A percentile compares a stretch with the other conserved stretches of the same genome.
phyloP scores from a whole-genome alignment of 2,329 filamentous ascomycete species.

The Scedosporium apiospermum region DNA sequence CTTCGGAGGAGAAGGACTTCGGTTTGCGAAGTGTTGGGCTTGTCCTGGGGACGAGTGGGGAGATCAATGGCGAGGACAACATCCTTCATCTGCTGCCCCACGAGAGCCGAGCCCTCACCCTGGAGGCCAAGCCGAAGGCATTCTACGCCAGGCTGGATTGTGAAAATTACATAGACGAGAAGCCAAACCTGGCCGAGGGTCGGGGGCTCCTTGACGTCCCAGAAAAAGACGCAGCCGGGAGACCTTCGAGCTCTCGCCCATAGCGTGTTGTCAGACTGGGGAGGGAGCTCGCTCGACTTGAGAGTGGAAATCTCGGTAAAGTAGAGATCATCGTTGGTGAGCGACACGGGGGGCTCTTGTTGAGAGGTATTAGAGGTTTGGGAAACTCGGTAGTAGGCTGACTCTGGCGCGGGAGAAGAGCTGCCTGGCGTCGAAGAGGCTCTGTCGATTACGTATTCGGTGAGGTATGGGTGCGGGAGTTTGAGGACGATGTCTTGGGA shows the following conservation, averaged over 20 bases:
- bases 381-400: conserved; percentile 25
- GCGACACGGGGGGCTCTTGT: conserved; percentile 18
- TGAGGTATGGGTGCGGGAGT: conserved; percentile 40
- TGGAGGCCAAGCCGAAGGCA: conserved; percentile 35
- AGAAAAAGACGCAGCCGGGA: conserved; percentile 33
- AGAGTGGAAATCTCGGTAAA: conserved; percentile 36
- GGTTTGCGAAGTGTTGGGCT: conserved; percentile 14
- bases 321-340: conserved; percentile 26
- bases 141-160: conserved; percentile 37
- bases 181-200: conserved; percentile 44
- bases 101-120: conserved; percentile 24
- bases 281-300: conserved; percentile 38
- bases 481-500: conserved; percentile 31
- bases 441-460: conserved; percentile 32
- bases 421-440: conserved; percentile 11
- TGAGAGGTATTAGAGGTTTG: conserved; percentile 19
- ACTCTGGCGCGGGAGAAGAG: conserved; percentile 9
- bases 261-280: conserved; percentile 42
- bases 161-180: conserved; percentile 42
- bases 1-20: conserved; percentile 35
- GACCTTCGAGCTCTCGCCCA: conserved; percentile 48
- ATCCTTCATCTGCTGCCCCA: conserved; percentile 31
- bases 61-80: conserved; percentile 41
- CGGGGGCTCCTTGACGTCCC: conserved; percentile 30
- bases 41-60: conserved; percentile 25